A percentile compares a stretch with the other conserved stretches of the same genome.
phyloP scores from a whole-genome alignment of 176 grass and related monocot genomes.

The Phyllostachys edulis region DNA sequence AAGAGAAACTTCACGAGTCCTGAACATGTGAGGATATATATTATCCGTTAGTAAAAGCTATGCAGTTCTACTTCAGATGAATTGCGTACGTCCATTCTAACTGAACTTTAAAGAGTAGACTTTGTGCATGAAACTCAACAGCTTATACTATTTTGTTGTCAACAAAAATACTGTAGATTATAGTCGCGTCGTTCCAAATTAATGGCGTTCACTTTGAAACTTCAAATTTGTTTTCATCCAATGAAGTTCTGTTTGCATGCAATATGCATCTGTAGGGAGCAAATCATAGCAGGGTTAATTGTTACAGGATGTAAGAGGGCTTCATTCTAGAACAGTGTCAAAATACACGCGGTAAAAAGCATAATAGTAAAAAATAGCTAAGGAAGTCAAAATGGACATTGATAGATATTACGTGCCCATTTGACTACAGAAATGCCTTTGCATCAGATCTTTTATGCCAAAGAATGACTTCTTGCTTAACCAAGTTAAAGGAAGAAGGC shows the following conservation, averaged over 20 bases:
- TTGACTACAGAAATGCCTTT: background rate
- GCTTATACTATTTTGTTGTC: background rate
- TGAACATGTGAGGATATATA: background rate
- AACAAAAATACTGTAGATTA: background rate
- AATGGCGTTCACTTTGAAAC: background rate
- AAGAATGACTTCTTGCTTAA: background rate
- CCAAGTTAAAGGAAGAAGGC: background rate
- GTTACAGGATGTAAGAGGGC: background rate
- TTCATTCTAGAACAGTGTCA: background rate
- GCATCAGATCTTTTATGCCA: background rate
- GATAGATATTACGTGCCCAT: background rate
- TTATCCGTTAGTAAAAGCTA: background rate
- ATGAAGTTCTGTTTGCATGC: background rate
- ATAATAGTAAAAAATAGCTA: background rate
- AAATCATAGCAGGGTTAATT: background rate
- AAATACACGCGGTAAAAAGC: background rate
- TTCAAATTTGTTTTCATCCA: background rate
- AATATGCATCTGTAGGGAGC: background rate
- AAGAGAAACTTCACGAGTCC: background rate
- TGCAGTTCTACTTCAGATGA: background rate
- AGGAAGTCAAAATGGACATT: background rate
- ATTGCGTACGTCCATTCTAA: background rate
- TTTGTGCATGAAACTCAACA: background rate
- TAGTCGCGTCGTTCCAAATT: background rate
- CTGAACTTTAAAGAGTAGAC: background rate